These are phyloP conservation scores for Didymella pomorum DNA, from an alignment of 2,329 filamentous ascomycete genomes.

Conservation along the genomic window DNA sequence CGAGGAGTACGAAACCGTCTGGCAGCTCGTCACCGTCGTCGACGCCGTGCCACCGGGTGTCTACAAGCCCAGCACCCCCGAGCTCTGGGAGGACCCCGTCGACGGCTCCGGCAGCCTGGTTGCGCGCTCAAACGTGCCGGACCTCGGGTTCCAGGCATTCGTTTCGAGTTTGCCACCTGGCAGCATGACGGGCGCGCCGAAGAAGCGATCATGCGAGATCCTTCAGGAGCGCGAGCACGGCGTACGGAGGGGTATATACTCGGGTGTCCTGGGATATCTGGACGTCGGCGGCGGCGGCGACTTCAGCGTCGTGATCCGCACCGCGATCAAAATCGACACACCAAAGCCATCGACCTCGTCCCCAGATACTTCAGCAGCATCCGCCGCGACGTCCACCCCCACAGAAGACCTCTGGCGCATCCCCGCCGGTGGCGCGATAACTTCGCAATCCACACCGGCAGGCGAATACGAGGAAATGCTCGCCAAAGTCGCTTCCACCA, in stretches of 20 bases:
- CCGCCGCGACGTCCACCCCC: constrained; percentile 12
- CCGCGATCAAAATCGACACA: constrained; percentile 65
- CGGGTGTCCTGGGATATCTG: constrained; percentile 88
- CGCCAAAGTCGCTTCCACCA: constrained; percentile 52
- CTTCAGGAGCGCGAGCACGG: constrained; percentile 72
- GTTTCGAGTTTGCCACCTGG: constrained; percentile 83
- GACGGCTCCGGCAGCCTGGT: constrained; percentile 29
- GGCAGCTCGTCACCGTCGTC: constrained; percentile 89
- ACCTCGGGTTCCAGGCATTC: constrained; percentile 76
- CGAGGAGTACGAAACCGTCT: constrained; percentile 90
- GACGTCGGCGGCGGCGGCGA: constrained; percentile 85
- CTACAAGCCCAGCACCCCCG: constrained; percentile 37
- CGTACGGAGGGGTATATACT: constrained; percentile 77
- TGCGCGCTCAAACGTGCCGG: constrained; percentile 24
- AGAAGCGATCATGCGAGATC: constrained; percentile 89
- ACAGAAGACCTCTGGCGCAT: constrained; percentile 74
- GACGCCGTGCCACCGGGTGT: constrained; percentile 62
- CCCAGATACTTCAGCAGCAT: not conserved
- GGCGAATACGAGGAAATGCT: constrained; percentile 91
- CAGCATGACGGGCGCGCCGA: constrained; percentile 96
- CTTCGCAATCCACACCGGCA: constrained; percentile 78
- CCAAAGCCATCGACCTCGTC: not conserved
- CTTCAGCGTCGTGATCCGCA: constrained; percentile 91
- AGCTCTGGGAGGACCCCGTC: constrained; percentile 43
- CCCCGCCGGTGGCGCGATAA: constrained; percentile 90